These are phyloP conservation scores for Penicillium lividum DNA, from an alignment of 495 filamentous ascomycete species.

Conservation along the genomic window DNA sequence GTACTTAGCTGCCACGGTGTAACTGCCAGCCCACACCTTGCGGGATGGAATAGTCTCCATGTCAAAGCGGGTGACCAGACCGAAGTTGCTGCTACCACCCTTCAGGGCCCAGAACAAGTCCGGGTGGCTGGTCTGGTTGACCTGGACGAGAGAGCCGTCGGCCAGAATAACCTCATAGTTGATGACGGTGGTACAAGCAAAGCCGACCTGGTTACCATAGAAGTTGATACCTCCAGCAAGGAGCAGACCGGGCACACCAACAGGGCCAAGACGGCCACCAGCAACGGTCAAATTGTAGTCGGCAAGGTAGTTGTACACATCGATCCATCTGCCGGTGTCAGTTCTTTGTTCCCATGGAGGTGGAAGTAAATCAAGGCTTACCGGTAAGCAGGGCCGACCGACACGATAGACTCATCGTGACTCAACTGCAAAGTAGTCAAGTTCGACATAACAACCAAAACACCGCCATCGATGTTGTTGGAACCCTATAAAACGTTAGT, in stretches of 20 bases:
- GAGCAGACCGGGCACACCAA: conserved; percentile 50
- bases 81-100: conserved; percentile 57
- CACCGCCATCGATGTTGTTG: conserved; percentile 49
- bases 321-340: conserved; percentile 46
- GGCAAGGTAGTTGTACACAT: conserved; percentile 54
- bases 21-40: conserved; percentile 47
- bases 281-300: conserved; percentile 47
- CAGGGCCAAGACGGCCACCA: conserved; percentile 54
- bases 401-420: conserved; percentile 31
- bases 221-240: conserved; percentile 58
- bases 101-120: conserved; percentile 64
- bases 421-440: conserved; percentile 40
- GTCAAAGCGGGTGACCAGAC: conserved; percentile 53
- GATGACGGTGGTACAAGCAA: conserved; percentile 50
- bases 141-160: conserved; percentile 56
- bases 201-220: conserved; percentile 48
- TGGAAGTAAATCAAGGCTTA: conserved; percentile 9
- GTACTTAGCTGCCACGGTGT: conserved; percentile 32
- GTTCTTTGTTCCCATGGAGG: conserved; percentile 11
- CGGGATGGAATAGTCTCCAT: conserved; percentile 50
- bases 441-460: conserved; percentile 56
- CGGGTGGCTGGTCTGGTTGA: conserved; percentile 47
- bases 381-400: conserved; percentile 31
- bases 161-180: conserved; percentile 62
- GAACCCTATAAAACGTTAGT: conserved; percentile 34